These are phyloP conservation scores for Tillandsia leiboldiana DNA, from an alignment of 176 grass and related monocot genomes.

Conservation along the genomic window DNA sequence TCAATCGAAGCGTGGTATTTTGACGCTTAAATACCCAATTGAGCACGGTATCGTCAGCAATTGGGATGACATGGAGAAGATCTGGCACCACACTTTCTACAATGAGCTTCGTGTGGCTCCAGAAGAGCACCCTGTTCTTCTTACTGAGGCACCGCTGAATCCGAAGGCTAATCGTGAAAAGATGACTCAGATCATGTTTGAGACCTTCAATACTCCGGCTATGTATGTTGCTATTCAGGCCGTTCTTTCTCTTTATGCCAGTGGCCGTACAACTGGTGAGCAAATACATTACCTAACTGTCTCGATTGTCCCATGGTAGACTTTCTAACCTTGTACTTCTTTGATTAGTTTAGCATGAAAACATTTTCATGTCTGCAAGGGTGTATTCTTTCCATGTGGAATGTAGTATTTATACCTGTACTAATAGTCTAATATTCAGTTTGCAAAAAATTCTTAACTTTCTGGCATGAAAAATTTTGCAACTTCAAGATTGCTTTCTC, in stretches of 20 bases:
- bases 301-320: neutral
- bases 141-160: conserved; percentile 18
- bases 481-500: neutral
- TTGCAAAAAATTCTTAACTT: neutral
- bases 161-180: conserved; percentile 21
- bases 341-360: neutral
- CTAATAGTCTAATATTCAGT: no score
- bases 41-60: conserved; percentile 17
- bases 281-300: neutral
- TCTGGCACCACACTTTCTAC: conserved; percentile 22
- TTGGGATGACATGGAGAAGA: conserved; percentile 23
- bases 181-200: conserved; percentile 20
- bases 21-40: conserved; percentile 16
- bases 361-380: neutral
- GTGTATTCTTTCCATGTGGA: neutral
- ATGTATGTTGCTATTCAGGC: conserved; percentile 20
- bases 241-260: conserved; percentile 13
- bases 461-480: neutral
- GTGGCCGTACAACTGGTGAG: conserved; percentile 17
- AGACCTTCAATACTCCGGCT: conserved; percentile 22
- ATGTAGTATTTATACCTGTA: neutral
- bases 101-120: conserved; percentile 19
- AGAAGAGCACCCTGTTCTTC: conserved; percentile 18
- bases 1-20: conserved; percentile 21
- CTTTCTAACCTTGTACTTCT: neutral